Base-by-base conservation (phyloP, 768 basidiomycete species). In the Pisolithus sp. region DNA sequence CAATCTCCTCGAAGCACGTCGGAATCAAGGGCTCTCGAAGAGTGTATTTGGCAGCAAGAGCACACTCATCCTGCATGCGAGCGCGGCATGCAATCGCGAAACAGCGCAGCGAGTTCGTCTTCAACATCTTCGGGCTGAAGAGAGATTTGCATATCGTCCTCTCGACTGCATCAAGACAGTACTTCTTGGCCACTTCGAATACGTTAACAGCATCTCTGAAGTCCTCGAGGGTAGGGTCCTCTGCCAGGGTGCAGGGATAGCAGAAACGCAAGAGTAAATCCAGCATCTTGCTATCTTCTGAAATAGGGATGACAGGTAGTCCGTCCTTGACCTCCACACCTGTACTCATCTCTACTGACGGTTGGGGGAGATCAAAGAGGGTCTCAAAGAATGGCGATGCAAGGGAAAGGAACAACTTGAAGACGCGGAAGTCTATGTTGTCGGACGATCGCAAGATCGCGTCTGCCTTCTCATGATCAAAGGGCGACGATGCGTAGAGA, bases 381-480 rank as follows among this genome's bases (percentile, higher is more conserved):
- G 57, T 52, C 26, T 62, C 55, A 52, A 72, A 75, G 53, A 67
- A 61, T 0, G 66, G 59, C 17, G 72, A 73, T 0, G 70, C 59
- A 17, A 69, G 59, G 13, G 62, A 59, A 21, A 72, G 67, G 34
- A 72, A 62, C 7, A 59, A 51, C 18, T 60, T 69, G 55, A 70
- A 68, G 15, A 68, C 47, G 10, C 56, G 60, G 46, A 71, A 60
- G 49, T 73, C 59, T 36, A 68, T 46, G 7, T 57, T 54, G 56
- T 68, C 66, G 6, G 57, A 59, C 18, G 63, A 62, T 6, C 56
- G 65, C 12, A 67, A 34, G 21, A 66, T 57, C 34, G 66, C 28
- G 26, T 66, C 57, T 8, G 49, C 56, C 34, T 62, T 57, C 10
- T 46, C 42, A 30, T 66, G 58, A 48, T 59, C 47, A 15, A 60